A percentile compares a stretch with the other conserved stretches of the same genome.
These are phyloP conservation scores for Cucurbita moschata DNA, from an alignment of 306 rosid genomes.

Conservation along the genomic window DNA sequence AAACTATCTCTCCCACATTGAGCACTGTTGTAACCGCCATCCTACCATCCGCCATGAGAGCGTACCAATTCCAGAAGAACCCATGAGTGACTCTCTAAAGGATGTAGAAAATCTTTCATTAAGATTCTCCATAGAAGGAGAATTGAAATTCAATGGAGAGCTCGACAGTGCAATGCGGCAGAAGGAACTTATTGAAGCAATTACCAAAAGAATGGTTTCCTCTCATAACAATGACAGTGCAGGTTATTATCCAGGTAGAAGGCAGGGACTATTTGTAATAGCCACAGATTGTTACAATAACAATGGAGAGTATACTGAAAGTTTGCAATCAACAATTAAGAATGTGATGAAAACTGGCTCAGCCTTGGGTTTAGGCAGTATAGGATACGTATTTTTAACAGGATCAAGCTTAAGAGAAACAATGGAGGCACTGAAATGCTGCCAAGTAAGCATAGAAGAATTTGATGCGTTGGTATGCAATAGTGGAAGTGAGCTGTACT, in stretches of 20 bases:
- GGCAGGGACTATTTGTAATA: conserved; percentile 50
- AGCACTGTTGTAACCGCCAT: conserved; percentile 44
- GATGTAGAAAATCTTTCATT: conserved; percentile 67
- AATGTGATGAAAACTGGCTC: conserved; percentile 30
- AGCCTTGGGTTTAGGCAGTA: conserved; percentile 26
- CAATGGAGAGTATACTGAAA: conserved; percentile 29
- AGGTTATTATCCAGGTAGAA: conserved; percentile 43
- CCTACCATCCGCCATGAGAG: conserved; percentile 47
- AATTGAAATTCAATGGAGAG: conserved; percentile 32
- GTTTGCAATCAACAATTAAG: conserved; percentile 23
- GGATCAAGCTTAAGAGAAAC: conserved; percentile 52
- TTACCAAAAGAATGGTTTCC: conserved; percentile 28
- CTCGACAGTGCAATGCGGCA: conserved; percentile 45
- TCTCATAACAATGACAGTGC: conserved; percentile 25
- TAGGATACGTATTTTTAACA: conserved; percentile 45
- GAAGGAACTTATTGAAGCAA: conserved; percentile 60
- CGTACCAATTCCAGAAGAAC: conserved; percentile 48
- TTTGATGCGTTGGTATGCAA: conserved; percentile 60
- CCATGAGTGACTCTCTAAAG: conserved; percentile 58
- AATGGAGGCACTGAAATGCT: conserved; percentile 29
- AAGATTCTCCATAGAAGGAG: conserved; percentile 58
- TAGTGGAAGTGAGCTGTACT: conserved; percentile 73
- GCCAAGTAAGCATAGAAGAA: conserved; percentile 38
- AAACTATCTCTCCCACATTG: conserved; percentile 66
- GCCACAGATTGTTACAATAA: conserved; percentile 48